These are phyloP conservation scores for Stephania yunnanensis DNA, from an alignment of 164 flowering plant species.

Conservation along the genomic window DNA sequence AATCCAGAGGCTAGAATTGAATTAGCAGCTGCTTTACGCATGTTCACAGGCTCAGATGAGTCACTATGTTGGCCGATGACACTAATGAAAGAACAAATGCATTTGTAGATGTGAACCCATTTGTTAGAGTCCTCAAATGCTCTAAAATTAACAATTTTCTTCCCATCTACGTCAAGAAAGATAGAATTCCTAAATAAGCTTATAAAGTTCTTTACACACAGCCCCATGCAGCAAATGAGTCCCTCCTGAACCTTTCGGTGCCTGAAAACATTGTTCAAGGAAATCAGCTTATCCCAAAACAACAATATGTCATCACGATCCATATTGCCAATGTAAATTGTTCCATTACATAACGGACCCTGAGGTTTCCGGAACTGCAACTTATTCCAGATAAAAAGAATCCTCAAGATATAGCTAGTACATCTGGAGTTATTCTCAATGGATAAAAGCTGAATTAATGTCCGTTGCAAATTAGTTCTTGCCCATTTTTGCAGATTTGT, in stretches of 20 bases:
- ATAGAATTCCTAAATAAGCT: conserved; percentile 25
- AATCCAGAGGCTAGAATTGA: conserved; percentile 84
- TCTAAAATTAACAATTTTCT: conserved; percentile 8
- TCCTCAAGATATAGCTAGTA: conserved; percentile 59
- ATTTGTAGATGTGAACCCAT: conserved; percentile 28
- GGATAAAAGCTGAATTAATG: conserved; percentile 41
- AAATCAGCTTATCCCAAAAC: conserved; percentile 67
- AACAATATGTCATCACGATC: conserved; percentile 40
- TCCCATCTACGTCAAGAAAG: conserved; percentile 17
- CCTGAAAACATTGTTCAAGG: conserved; percentile 44
- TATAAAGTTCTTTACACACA: conserved; percentile 53
- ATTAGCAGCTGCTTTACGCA: conserved; percentile 84
- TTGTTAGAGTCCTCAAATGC: conserved; percentile 21
- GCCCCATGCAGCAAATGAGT: conserved; percentile 75
- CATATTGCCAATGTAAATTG: conserved; percentile 48
- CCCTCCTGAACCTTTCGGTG: conserved; percentile 62
- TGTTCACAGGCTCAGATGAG: conserved; percentile 70
- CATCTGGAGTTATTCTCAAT: conserved; percentile 75
- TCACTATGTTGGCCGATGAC: conserved; percentile 49
- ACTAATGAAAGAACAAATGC: conserved; percentile 36
- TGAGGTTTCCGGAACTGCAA: conserved; percentile 35
- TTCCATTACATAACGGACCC: conserved; percentile 10
- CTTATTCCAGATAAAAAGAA: conserved; percentile 68
- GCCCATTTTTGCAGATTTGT: conserved; percentile 37
- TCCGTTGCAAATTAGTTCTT: conserved; percentile 47